Conservation (phyloP, 495 filamentous ascomycete genomes). For the Penicillium argentinense region DNA sequence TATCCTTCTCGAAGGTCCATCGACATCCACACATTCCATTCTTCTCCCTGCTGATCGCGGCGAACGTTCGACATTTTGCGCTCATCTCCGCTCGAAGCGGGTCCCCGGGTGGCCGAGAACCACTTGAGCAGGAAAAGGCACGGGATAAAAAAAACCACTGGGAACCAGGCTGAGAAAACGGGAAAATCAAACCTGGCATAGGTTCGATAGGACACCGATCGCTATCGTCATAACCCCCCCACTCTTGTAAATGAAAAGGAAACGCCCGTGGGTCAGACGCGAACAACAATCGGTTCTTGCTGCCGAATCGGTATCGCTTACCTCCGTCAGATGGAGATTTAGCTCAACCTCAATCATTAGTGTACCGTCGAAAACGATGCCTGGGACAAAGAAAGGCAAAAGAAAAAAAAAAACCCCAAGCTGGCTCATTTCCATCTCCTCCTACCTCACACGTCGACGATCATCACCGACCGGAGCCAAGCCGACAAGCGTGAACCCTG, state of each 20-base stretch:
- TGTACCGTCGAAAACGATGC: background rate
- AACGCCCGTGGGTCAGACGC: constrained; percentile 16
- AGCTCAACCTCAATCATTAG: constrained; percentile 1
- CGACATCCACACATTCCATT: constrained; percentile 20
- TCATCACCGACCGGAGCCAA: constrained; percentile 3
- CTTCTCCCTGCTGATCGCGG: background rate
- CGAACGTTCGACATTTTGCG: background rate
- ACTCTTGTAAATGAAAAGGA: constrained; percentile 17
- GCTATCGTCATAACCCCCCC: constrained; percentile 19
- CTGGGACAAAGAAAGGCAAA: background rate
- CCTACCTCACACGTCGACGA: background rate
- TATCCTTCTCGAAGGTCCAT: constrained; percentile 13
- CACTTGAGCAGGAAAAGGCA: background rate
- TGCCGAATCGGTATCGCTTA: constrained; percentile 8
- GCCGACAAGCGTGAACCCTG: constrained; percentile 7
- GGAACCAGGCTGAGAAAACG: background rate
- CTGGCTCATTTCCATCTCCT: background rate
- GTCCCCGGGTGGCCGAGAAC: background rate
- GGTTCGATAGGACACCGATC: constrained; percentile 8
- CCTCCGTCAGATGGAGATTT: background rate
- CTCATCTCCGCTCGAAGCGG: constrained; percentile 1
- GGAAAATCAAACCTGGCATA: constrained; percentile 8
- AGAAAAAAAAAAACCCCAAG: background rate
- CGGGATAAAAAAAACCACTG: background rate
- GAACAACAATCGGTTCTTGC: constrained; percentile 13